Conservation (phyloP, 1,284 basidiomycete species). For the Stygiomarasmius scandens region DNA sequence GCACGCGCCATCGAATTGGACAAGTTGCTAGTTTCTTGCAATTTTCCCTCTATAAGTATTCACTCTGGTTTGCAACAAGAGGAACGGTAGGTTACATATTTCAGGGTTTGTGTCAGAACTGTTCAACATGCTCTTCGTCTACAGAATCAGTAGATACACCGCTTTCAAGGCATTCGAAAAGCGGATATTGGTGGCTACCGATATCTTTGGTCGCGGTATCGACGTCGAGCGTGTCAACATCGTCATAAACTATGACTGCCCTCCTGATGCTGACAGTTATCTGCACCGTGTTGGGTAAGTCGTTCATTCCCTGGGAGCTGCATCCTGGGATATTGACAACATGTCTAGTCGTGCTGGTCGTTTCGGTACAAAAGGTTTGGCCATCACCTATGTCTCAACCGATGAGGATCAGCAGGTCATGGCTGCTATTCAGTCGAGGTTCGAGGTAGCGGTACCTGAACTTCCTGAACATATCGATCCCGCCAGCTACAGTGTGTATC, state of each 20-base stretch:
- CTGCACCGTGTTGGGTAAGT: constrained; percentile 94
- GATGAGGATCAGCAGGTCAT: constrained; percentile 95
- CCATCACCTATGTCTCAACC: constrained; percentile 95
- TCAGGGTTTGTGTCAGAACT: background rate
- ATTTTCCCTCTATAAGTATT: constrained; percentile 98
- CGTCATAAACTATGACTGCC: constrained; percentile 95
- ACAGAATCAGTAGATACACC: constrained; percentile 93
- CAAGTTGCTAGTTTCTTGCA: constrained; percentile 94
- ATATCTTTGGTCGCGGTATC: constrained; percentile 97
- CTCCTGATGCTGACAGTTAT: constrained; percentile 96
- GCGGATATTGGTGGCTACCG: constrained; percentile 96
- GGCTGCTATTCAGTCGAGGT: constrained; percentile 86
- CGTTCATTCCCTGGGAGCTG: constrained; percentile 14
- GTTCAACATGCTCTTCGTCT: constrained; percentile 10
- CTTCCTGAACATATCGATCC: constrained; percentile 93
- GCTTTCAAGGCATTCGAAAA: constrained; percentile 99
- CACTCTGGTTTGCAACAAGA: constrained; percentile 95
- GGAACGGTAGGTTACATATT: constrained; percentile 73
- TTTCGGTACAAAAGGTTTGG: constrained; percentile 99
- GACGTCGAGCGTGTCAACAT: constrained; percentile 98
- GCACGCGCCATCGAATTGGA: constrained; percentile 96
- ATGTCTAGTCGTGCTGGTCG: constrained; percentile 86
- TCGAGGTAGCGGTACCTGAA: constrained; percentile 93
- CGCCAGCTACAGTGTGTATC: constrained; percentile 77
- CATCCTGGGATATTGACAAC: constrained; percentile 5